These are phyloP conservation scores for Sporothrix globosa DNA, from an alignment of 2,329 filamentous ascomycete genomes.

Conservation along the genomic window DNA sequence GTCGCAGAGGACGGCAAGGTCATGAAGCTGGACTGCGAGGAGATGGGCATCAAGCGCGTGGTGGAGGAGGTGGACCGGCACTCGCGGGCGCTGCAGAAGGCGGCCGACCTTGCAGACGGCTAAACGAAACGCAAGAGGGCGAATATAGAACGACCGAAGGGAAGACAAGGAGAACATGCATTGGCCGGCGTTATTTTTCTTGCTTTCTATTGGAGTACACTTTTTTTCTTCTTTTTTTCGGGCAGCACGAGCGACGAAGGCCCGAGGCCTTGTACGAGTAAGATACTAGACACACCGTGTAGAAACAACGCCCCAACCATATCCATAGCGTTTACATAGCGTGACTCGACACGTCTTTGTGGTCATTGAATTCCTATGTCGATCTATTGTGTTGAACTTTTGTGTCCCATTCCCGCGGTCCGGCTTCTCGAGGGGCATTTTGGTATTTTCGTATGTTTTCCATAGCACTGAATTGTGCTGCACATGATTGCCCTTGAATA, in stretches of 20 bases:
- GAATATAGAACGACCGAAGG: not conserved
- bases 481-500: not conserved
- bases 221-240: constrained; percentile 17
- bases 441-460: not conserved
- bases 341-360: not conserved
- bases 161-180: not conserved
- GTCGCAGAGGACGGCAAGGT: constrained; percentile 85
- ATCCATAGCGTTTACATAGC: too few relatives aligned
- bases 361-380: not conserved
- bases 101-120: constrained; percentile 70
- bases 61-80: constrained; percentile 89
- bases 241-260: not conserved
- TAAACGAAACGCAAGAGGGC: constrained; percentile 31
- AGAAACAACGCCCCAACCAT: not conserved
- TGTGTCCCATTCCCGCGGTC: constrained; percentile 10
- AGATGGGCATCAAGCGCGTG: constrained; percentile 81
- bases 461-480: constrained; percentile 9
- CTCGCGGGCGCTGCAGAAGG: constrained; percentile 77
- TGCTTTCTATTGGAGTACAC: constrained; percentile 22
- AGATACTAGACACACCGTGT: not conserved
- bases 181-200: constrained; percentile 27
- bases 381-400: not conserved
- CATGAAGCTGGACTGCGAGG: constrained; percentile 78
- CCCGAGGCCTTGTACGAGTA: not conserved
- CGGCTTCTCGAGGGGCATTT: not conserved